A percentile compares a stretch with the other conserved stretches of the same genome.
phyloP scores from a whole-genome alignment of 352 stramenopile genomes.

The Phytophthora cactorum region DNA sequence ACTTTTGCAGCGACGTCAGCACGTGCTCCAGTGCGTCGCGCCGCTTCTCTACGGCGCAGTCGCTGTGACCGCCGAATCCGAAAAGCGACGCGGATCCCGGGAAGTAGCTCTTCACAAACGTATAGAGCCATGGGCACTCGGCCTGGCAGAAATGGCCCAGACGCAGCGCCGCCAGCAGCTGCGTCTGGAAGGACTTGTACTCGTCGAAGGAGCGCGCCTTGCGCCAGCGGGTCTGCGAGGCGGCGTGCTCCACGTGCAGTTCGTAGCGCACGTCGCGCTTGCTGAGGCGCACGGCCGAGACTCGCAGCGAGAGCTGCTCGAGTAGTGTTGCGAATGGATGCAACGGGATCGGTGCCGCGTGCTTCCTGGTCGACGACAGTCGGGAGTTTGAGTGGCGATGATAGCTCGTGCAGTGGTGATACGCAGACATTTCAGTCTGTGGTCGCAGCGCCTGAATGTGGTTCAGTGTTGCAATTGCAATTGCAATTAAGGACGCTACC shows the following conservation, averaged over 20 bases:
- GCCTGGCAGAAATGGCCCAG: conserved; percentile 1
- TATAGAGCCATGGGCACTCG: no score
- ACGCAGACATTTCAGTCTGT: no score
- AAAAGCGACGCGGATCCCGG: background rate
- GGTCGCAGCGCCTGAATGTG: no score
- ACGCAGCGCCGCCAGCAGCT: background rate
- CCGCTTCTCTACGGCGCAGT: conserved; percentile 3
- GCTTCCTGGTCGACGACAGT: conserved; percentile 1
- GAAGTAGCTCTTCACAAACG: conserved; percentile 7
- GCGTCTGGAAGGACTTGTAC: conserved; percentile 2
- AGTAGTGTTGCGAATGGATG: background rate
- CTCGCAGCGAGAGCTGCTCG: conserved; percentile 1
- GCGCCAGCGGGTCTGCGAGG: background rate
- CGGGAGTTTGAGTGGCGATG: background rate
- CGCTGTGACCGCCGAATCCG: background rate
- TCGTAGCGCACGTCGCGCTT: conserved; percentile 6
- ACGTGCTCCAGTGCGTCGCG: conserved; percentile 6
- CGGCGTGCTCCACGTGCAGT: conserved; percentile 2
- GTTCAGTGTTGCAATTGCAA: no score
- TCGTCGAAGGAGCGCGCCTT: conserved; percentile 6
- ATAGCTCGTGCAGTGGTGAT: no score
- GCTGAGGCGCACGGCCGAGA: background rate
- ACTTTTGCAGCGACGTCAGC: conserved; percentile 6
- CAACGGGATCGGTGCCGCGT: background rate
- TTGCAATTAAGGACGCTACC: no score